A percentile compares a stretch with the other conserved stretches of the same genome.
Evolutionary conservation across 345 rosid genomes (phyloP).

Genomic region (Eucalyptus cloeziana): DNA sequence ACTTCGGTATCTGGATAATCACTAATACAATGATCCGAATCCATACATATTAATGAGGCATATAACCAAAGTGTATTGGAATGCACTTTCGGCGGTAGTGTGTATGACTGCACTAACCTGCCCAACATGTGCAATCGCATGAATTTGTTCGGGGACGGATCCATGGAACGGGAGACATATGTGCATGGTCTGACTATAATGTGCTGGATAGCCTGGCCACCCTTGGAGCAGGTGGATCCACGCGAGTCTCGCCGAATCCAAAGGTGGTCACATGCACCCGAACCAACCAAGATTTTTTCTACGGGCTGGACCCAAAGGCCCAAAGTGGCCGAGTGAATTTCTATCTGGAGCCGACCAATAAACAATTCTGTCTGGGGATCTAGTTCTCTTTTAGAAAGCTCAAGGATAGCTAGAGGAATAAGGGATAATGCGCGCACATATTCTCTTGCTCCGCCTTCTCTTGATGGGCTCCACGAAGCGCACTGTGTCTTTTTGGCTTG

Average conservation of each 20-base stretch:
- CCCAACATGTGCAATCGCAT: not conserved
- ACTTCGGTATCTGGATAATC: not conserved
- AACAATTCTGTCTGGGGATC: not conserved
- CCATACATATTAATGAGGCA: not conserved
- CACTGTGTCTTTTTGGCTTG: not conserved
- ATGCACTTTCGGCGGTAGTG: not conserved
- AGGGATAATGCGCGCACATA: not conserved
- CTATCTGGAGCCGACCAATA: too few relatives aligned
- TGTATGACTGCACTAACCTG: not conserved
- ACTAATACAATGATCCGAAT: not conserved
- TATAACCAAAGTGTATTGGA: not conserved
- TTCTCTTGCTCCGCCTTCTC: not conserved
- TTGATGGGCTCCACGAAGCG: not conserved
- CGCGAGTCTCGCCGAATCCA: not conserved
- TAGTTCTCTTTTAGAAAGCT: not conserved
- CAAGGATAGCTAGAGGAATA: not conserved
- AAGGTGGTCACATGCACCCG: not conserved
- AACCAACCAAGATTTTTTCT: not conserved
- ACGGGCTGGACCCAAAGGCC: not conserved
- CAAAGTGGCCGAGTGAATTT: not conserved
- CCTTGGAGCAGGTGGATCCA: not conserved
- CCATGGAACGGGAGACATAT: not conserved
- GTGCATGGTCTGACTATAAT: not conserved
- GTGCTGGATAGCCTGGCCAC: not conserved
- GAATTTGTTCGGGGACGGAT: accelerated